Percentiles rank a stretch among this genome's conserved stretches.
Evolutionary conservation across 139 green algal species (phyloP).

Genomic region (Tetradesmus lagerheimii): DNA sequence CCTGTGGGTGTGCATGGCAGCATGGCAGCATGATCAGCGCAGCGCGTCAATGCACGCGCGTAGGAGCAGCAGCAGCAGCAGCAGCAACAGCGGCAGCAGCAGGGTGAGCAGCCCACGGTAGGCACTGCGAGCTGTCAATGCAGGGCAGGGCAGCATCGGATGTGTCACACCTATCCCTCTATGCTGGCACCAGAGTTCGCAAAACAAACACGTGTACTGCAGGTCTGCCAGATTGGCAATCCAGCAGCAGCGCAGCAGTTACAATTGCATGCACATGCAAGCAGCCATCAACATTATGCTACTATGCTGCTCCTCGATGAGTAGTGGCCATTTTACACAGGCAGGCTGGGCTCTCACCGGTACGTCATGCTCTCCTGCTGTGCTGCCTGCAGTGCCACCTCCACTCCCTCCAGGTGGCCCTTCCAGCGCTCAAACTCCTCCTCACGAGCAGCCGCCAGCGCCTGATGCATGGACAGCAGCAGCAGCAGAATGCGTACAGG

Average conservation of each 20-base stretch:
- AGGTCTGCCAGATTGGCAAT: too few relatives aligned
- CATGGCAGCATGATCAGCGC: background rate
- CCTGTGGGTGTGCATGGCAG: background rate
- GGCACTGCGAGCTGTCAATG: background rate
- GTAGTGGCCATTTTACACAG: background rate
- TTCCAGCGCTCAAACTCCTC: constrained; percentile 44
- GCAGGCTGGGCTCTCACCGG: background rate
- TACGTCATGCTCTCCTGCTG: constrained; percentile 29
- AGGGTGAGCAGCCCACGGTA: background rate
- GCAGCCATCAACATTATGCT: too few relatives aligned
- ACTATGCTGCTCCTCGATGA: too few relatives aligned
- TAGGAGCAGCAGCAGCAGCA: background rate
- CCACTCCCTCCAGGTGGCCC: constrained; percentile 8
- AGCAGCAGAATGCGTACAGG: background rate
- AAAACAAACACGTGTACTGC: too few relatives aligned
- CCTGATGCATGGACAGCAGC: background rate
- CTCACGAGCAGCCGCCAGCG: constrained; percentile 10
- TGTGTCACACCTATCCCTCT: too few relatives aligned
- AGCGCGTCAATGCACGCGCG: background rate
- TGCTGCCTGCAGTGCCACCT: background rate
- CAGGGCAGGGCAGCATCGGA: background rate
- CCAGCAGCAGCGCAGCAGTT: too few relatives aligned
- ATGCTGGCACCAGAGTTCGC: too few relatives aligned
- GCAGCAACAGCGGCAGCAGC: background rate
- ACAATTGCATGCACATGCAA: too few relatives aligned